These are phyloP conservation scores for Blastocystis sp. DNA, from an alignment of 352 stramenopile species.

Conservation along the genomic window DNA sequence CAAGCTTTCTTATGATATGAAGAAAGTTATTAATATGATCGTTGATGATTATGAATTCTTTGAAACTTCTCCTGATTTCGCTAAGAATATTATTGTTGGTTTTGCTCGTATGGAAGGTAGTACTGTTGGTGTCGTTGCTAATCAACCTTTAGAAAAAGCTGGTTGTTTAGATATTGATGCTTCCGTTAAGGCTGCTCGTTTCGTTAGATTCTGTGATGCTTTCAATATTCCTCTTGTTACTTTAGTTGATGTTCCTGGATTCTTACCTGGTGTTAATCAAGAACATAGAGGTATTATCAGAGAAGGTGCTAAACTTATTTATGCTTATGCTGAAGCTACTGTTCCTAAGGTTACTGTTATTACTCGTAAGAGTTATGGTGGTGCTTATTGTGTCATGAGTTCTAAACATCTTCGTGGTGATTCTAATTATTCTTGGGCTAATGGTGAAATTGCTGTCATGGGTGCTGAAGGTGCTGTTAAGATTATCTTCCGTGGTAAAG, in stretches of 20 bases:
- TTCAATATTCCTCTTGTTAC: constrained; percentile 95
- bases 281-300: constrained; percentile 79
- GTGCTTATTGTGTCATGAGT: constrained; percentile 65
- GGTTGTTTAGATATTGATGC: constrained; percentile 89
- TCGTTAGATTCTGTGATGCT: constrained; percentile 85
- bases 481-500: constrained; percentile 85
- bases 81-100: constrained; percentile 86
- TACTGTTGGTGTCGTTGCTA: constrained; percentile 82
- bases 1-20: constrained; percentile 94
- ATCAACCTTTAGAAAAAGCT: constrained; percentile 82
- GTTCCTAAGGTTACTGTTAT: constrained; percentile 97
- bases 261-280: constrained; percentile 81
- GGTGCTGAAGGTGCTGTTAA: constrained; percentile 79
- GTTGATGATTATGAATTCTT: constrained; percentile 83
- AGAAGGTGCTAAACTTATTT: constrained; percentile 84
- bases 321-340: constrained; percentile 84
- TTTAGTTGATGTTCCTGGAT: constrained; percentile 91
- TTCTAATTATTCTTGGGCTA: not conserved
- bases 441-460: constrained; percentile 72
- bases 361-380: constrained; percentile 87
- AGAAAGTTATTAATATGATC: constrained; percentile 71
- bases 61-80: constrained; percentile 83
- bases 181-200: constrained; percentile 80
- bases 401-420: not conserved
- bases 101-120: constrained; percentile 82